These are phyloP conservation scores for Coniosporium tulheliwenetii DNA, from an alignment of 2,329 filamentous ascomycete genomes.

Conservation along the genomic window DNA sequence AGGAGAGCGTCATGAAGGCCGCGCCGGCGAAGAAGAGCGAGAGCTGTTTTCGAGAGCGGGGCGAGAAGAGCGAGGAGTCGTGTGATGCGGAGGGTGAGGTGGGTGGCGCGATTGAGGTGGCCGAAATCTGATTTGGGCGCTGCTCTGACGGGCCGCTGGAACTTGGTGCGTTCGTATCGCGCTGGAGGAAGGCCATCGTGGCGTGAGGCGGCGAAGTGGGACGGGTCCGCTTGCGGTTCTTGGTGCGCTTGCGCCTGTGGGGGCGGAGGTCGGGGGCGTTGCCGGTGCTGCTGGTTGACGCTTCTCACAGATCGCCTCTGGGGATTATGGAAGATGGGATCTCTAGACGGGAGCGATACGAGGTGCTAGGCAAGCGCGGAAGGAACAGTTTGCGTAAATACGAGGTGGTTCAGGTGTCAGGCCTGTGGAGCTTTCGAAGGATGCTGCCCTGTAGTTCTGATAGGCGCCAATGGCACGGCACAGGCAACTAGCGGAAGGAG, in stretches of 20 bases:
- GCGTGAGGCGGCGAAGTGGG: background rate
- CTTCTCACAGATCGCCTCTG: too few relatives aligned
- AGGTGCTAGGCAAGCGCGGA: too few relatives aligned
- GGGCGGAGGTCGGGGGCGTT: too few relatives aligned
- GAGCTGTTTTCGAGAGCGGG: constrained; percentile 44
- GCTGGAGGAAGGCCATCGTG: background rate
- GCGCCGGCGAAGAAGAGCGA: constrained; percentile 60
- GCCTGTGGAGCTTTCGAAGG: too few relatives aligned
- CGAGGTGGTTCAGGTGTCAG: too few relatives aligned
- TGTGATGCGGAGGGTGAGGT: background rate
- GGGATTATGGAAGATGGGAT: too few relatives aligned
- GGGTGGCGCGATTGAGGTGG: background rate
- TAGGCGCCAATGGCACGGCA: too few relatives aligned
- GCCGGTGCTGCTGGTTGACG: too few relatives aligned
- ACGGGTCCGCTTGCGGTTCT: background rate
- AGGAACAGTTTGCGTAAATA: too few relatives aligned
- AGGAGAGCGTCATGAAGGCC: constrained; percentile 57
- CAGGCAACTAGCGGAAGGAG: too few relatives aligned
- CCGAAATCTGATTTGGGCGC: background rate
- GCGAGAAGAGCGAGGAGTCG: constrained; percentile 14
- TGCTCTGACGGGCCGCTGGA: background rate
- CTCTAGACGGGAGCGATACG: too few relatives aligned
- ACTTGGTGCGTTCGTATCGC: background rate
- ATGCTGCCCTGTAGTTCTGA: too few relatives aligned
- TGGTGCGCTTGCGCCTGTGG: background rate